Percentiles rank a stretch among this genome's conserved stretches.
Conservation (phyloP, 2,329 filamentous ascomycete species). For the Ophiostoma novo-ulmi region DNA sequence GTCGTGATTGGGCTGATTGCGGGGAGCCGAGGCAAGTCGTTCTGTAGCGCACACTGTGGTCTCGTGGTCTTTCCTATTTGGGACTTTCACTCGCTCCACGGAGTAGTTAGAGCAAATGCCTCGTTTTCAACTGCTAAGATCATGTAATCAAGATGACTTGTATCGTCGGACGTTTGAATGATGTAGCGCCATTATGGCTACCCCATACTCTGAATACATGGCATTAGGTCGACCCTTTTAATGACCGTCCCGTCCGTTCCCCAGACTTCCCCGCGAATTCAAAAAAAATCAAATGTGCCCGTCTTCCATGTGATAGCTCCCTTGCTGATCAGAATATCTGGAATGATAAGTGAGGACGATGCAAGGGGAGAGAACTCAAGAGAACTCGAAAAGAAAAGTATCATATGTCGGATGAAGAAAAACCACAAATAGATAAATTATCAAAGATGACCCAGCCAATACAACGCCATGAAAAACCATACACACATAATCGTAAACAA, state of each 20-base stretch:
- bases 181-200: neutral
- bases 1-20: constrained; percentile 13
- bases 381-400: no score
- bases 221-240: neutral
- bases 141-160: neutral
- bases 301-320: neutral
- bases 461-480: neutral
- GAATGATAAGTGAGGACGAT: neutral
- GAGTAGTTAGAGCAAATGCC: no score
- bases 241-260: neutral
- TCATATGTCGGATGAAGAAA: neutral
- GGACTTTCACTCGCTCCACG: neutral
- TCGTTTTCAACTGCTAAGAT: neutral
- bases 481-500: neutral
- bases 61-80: neutral
- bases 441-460: neutral
- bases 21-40: constrained; percentile 7
- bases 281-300: neutral
- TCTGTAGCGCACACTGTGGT: neutral
- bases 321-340: neutral
- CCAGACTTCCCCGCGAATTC: constrained; percentile 1
- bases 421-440: neutral
- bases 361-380: no score
- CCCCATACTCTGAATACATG: neutral
- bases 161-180: no score